Conservation (phyloP, 179 eudicot genomes). For the Spinacia oleracea region DNA sequence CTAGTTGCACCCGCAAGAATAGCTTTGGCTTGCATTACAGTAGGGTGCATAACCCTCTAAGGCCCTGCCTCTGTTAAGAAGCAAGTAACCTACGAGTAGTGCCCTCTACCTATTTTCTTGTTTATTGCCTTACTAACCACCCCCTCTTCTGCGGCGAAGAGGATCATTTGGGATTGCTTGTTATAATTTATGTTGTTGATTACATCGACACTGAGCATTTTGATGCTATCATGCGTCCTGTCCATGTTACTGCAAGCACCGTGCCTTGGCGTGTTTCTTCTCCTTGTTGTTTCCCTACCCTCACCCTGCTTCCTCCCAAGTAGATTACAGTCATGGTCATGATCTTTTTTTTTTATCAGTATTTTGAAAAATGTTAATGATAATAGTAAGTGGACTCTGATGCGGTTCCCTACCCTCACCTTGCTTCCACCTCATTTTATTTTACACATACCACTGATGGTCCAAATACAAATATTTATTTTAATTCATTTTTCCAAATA, state of each 20-base stretch:
- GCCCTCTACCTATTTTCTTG: constrained; percentile 65
- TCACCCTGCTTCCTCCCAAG: constrained; percentile 56
- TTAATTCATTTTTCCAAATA: background rate
- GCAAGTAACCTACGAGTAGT: constrained; percentile 40
- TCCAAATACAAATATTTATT: too few species aligned
- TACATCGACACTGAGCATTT: constrained; percentile 39
- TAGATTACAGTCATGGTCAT: constrained; percentile 22
- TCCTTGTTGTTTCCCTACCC: constrained; percentile 73
- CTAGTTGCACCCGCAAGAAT: constrained; percentile 55
- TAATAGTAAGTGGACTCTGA: background rate
- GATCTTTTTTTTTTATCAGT: too few species aligned
- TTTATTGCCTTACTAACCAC: constrained; percentile 53
- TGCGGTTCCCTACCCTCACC: background rate
- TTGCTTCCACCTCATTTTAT: too few species aligned
- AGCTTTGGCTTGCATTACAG: constrained; percentile 60
- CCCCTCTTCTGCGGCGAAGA: constrained; percentile 49
- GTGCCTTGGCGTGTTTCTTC: constrained; percentile 63
- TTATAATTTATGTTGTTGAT: constrained; percentile 55
- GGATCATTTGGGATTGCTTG: constrained; percentile 70
- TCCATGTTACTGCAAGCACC: constrained; percentile 73
- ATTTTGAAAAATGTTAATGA: background rate
- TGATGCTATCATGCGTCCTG: constrained; percentile 64
- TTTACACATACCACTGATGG: background rate
- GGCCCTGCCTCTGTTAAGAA: constrained; percentile 40
- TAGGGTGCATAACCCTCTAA: constrained; percentile 49